These are phyloP conservation scores for Colletotrichum scovillei DNA, from an alignment of 2,329 filamentous ascomycete species.

Conservation along the genomic window DNA sequence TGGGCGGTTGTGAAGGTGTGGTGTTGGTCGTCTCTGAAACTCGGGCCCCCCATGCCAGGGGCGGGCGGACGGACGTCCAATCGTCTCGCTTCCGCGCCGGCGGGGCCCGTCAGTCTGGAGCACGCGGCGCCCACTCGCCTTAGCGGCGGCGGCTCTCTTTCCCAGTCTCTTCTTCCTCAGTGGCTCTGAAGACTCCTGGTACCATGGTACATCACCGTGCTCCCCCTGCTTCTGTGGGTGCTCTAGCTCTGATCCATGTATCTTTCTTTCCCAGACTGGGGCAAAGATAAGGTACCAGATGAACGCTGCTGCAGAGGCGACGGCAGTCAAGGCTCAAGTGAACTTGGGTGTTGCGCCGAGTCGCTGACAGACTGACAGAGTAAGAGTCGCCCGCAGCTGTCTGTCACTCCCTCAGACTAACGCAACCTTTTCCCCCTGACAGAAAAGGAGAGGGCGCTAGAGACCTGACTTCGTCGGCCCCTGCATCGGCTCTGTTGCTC, in stretches of 20 bases:
- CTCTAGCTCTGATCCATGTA: background rate
- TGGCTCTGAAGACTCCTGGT: background rate
- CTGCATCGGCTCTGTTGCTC: conserved; percentile 7
- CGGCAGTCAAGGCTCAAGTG: no score
- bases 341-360: background rate
- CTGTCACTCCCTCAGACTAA: conserved; percentile 22
- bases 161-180: background rate
- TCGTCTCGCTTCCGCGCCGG: conserved; percentile 20
- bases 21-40: conserved; percentile 25
- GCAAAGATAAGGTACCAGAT: background rate
- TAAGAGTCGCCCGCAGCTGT: background rate
- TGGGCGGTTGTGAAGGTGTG: background rate
- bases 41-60: conserved; percentile 27
- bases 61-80: conserved; percentile 24
- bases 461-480: background rate
- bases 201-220: background rate
- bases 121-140: conserved; percentile 30
- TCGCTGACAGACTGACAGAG: background rate
- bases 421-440: conserved; percentile 26
- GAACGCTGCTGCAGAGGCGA: background rate
- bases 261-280: background rate
- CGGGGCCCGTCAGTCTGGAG: conserved; percentile 27
- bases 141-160: conserved; percentile 22
- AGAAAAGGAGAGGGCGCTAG: background rate
- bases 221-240: background rate